Base-by-base conservation (phyloP, 169 alveolate genomes). In the Cryptosporidium bovis region DNA sequence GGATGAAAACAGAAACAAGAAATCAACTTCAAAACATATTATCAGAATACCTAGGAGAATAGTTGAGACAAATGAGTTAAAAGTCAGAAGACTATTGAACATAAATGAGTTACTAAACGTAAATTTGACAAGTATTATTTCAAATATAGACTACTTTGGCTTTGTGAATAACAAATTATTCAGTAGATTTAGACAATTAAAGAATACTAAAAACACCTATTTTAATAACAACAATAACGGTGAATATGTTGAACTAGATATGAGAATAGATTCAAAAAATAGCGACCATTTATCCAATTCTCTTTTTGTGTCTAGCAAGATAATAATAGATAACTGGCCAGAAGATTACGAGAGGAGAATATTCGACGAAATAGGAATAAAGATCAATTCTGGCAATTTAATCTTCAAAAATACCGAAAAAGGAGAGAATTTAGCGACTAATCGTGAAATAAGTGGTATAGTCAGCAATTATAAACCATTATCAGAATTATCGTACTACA, bases 301-400 rank as follows among this genome's bases (percentile, higher is more conserved):
- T 5, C 48, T 77, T 16, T 77, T 77, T 46, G 1, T 77, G 16
- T 40, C 87, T 13, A 60, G 87, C 51, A 77, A 62, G 18, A 18
- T 77, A 62, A 1, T 58, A 8, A 48, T 77, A 13, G 69, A 56
- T 4, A 71, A 62, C 2, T 77, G 87, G 87, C 87, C 87, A 16
- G 71, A 77, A 24, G 87, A 77, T 66, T 77, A 44, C 64, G 87
- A 77, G 10, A 56, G 71, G 12, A 33, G 71, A 15, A 31, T 77
- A 24, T 77, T 77, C 15, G 51, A 46, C 2, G 34, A 31, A 13
- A 16, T 77, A 24, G 64, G n/a, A 20, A 31, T 77, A n/a, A 5
- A 18, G 6, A 40, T 62, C 0, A 3, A 77, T n/a, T 77, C 87
- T 2, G 87, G 87, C 12, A 12, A 77, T 12, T 77, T 60, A 6